phyloP scores from a whole-genome alignment of 2,329 filamentous ascomycete genomes.

The Ophiostoma angusticollis region DNA sequence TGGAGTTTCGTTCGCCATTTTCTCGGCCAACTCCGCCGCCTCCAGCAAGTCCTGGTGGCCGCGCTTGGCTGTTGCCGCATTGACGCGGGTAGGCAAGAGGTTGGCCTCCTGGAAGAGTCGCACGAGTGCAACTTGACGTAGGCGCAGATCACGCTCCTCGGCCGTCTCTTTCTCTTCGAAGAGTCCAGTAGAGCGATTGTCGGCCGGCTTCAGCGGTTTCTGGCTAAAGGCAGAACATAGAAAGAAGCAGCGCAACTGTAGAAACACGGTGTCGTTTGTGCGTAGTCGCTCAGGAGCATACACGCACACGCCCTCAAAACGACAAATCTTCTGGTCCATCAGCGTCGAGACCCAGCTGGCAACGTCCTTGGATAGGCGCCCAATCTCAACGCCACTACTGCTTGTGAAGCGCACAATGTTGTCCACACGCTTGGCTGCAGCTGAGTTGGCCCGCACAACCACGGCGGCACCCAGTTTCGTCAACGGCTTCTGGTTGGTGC shows the following conservation, averaged over 20 bases:
- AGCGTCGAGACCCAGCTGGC: slow-evolving; percentile 87
- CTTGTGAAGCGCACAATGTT: slow-evolving; percentile 89
- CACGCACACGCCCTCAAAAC: slow-evolving; percentile 76
- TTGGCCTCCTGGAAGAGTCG: slow-evolving; percentile 84
- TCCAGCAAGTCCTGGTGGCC: slow-evolving; percentile 74
- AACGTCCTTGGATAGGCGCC: slow-evolving; percentile 72
- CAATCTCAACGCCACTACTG: slow-evolving; percentile 64
- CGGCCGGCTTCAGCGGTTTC: slow-evolving; percentile 45
- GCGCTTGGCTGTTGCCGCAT: slow-evolving; percentile 60
- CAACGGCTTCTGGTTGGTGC: slow-evolving; percentile 27
- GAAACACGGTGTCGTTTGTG: slow-evolving; percentile 87
- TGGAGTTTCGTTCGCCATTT: slow-evolving; percentile 46
- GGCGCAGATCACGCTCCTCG: slow-evolving; percentile 70
- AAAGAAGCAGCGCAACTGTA: slow-evolving; percentile 72
- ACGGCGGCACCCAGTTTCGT: slow-evolving; percentile 26
- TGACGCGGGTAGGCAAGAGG: slow-evolving; percentile 61
- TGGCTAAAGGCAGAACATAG: slow-evolving; percentile 61
- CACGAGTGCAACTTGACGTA: slow-evolving; percentile 78
- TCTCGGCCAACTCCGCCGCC: slow-evolving; percentile 79
- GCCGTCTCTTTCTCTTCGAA: slow-evolving; percentile 77
- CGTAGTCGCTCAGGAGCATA: slow-evolving; percentile 74
- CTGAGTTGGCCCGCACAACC: slow-evolving; percentile 28
- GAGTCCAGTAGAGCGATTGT: slow-evolving; percentile 58
- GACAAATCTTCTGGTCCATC: slow-evolving; percentile 80
- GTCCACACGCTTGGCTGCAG: slow-evolving; percentile 58